A percentile compares a stretch with the other conserved stretches of the same genome.
Evolutionary conservation across 495 filamentous ascomycete species (phyloP).

Genomic region (Penicillium ucsense): DNA sequence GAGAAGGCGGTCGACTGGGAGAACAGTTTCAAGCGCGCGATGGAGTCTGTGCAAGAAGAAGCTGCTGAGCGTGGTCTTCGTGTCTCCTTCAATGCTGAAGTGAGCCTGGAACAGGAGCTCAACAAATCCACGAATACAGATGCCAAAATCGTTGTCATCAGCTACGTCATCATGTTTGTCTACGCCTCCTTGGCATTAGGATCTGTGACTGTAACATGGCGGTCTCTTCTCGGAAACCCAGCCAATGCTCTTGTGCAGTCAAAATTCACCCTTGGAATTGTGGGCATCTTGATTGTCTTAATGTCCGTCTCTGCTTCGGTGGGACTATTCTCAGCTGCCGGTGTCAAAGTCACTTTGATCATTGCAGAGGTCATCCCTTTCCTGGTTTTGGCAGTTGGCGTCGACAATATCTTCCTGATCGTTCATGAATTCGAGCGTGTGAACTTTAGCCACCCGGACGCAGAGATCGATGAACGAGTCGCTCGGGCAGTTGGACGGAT

Average conservation of each 20-base stretch:
- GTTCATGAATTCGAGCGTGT: slow-evolving; percentile 96
- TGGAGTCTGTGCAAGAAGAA: slow-evolving; percentile 68
- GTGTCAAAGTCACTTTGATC: slow-evolving; percentile 89
- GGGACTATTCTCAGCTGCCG: slow-evolving; percentile 80
- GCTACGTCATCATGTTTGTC: slow-evolving; percentile 97
- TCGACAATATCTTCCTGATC: slow-evolving; percentile 98
- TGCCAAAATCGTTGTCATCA: slow-evolving; percentile 92
- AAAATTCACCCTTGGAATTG: slow-evolving; percentile 87
- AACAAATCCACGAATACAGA: slow-evolving; percentile 98
- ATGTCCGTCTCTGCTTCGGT: slow-evolving; percentile 96
- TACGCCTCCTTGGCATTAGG: slow-evolving; percentile 90
- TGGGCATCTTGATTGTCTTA: slow-evolving; percentile 86
- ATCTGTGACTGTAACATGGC: slow-evolving; percentile 68
- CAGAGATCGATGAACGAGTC: slow-evolving; percentile 73
- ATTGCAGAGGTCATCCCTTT: slow-evolving; percentile 99
- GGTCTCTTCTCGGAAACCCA: slow-evolving; percentile 68
- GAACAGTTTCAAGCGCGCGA: slow-evolving; percentile 55
- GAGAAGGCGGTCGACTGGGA: slow-evolving; percentile 83
- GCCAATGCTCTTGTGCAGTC: slow-evolving; percentile 80
- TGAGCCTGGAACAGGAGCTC: slow-evolving; percentile 81
- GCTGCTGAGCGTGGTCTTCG: slow-evolving; percentile 68
- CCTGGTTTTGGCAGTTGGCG: slow-evolving; percentile 87
- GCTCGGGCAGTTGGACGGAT: slow-evolving; percentile 83
- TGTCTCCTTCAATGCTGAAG: slow-evolving; percentile 88
- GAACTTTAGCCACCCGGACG: slow-evolving; percentile 80